phyloP scores from a whole-genome alignment of 768 basidiomycete species.

The Boletellus ananiceps region DNA sequence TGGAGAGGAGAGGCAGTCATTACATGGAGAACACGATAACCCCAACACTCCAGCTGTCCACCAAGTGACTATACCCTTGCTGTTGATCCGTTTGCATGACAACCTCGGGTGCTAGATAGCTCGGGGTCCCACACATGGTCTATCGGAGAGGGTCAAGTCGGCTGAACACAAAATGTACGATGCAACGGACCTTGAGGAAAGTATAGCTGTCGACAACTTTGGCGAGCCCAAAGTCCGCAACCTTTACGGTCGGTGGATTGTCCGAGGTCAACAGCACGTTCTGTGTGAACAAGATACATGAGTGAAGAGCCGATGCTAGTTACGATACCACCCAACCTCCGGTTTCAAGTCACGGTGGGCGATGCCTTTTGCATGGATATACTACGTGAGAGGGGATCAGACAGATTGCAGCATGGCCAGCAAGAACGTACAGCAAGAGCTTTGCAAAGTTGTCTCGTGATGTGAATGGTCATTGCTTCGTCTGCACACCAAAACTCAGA shows the following conservation, averaged over 20 bases:
- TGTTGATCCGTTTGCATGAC: conserved; percentile 51
- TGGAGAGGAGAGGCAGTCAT: conserved; percentile 1
- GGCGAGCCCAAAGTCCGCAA: conserved; percentile 95
- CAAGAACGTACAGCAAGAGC: conserved; percentile 56
- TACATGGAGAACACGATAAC: conserved; percentile 93
- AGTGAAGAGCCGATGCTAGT: conserved; percentile 3
- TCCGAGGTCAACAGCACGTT: conserved; percentile 80
- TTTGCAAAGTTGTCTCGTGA: conserved; percentile 81
- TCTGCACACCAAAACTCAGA: conserved; percentile 26
- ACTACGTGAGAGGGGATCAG: conserved; percentile 32
- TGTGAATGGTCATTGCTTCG: conserved; percentile 56
- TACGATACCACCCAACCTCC: conserved; percentile 41
- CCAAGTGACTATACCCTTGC: conserved; percentile 79
- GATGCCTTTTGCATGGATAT: conserved; percentile 71
- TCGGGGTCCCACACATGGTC: conserved; percentile 97
- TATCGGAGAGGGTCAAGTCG: conserved; percentile 24
- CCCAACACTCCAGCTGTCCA: conserved; percentile 96
- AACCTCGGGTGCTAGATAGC: conserved; percentile 91
- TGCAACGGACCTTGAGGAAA: conserved; percentile 58
- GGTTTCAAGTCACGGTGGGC: conserved; percentile 95
- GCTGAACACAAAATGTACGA: not conserved
- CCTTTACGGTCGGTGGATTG: conserved; percentile 69
- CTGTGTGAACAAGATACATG: conserved; percentile 30
- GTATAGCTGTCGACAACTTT: conserved; percentile 83
- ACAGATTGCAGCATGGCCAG: not conserved